These are phyloP conservation scores for Pouteria glomerata DNA, from an alignment of 148 eudicot genomes.

Conservation along the genomic window DNA sequence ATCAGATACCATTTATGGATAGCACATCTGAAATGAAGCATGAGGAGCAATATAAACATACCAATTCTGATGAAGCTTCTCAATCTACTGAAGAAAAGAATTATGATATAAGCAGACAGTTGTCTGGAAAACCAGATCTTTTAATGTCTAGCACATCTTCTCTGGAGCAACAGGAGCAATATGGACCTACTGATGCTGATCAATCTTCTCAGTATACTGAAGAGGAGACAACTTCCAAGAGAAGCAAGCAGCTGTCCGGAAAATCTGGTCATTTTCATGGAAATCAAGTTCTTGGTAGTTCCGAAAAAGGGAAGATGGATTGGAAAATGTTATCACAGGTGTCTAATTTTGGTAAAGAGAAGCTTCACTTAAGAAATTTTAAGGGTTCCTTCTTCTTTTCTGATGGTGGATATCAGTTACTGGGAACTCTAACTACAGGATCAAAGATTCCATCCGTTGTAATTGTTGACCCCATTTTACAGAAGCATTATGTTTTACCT, in stretches of 20 bases:
- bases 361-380: slow-evolving; percentile 24
- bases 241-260: slow-evolving; percentile 18
- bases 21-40: slow-evolving; percentile 15
- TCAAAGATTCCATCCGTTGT: slow-evolving; percentile 60
- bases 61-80: slow-evolving; percentile 22
- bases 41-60: slow-evolving; percentile 16
- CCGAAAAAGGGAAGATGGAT: slow-evolving; percentile 26
- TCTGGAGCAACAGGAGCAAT: slow-evolving; percentile 14
- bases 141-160: slow-evolving; percentile 18
- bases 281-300: slow-evolving; percentile 17
- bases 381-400: slow-evolving; percentile 55
- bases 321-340: slow-evolving; percentile 12
- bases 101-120: slow-evolving; percentile 13
- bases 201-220: slow-evolving; percentile 19
- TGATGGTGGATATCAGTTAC: slow-evolving; percentile 64
- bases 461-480: slow-evolving; percentile 65
- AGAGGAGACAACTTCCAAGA: slow-evolving; percentile 13
- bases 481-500: slow-evolving; percentile 62
- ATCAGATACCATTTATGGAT: slow-evolving; percentile 9
- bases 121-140: slow-evolving; percentile 23
- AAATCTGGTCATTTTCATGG: slow-evolving; percentile 19
- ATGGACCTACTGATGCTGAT: slow-evolving; percentile 13
- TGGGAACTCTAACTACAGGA: slow-evolving; percentile 52
- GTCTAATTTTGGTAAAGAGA: slow-evolving; percentile 20
- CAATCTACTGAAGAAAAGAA: slow-evolving; percentile 11